phyloP scores from a whole-genome alignment of 495 filamentous ascomycete genomes.

The Bacidia rubella region DNA sequence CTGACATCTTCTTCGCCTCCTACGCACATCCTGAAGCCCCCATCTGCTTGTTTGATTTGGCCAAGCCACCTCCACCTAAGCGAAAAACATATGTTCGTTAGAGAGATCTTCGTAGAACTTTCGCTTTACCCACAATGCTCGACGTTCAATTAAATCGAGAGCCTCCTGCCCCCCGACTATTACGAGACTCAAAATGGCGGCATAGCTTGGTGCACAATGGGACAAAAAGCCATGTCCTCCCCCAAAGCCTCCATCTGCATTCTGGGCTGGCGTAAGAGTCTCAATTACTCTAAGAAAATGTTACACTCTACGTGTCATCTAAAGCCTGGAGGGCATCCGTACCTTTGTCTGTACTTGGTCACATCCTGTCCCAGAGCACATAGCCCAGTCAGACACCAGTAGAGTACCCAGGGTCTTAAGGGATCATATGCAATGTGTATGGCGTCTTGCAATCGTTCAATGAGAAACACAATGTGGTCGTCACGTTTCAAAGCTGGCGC shows the following conservation, averaged over 20 bases:
- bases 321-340: constrained; percentile 17
- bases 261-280: constrained; percentile 69
- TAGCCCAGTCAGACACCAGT: constrained; percentile 73
- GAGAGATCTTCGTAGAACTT: not conserved
- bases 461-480: constrained; percentile 64
- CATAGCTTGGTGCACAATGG: constrained; percentile 81
- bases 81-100: constrained; percentile 10
- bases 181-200: constrained; percentile 60
- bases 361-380: constrained; percentile 64
- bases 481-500: constrained; percentile 54
- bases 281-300: constrained; percentile 39
- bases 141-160: constrained; percentile 63
- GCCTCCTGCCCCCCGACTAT: constrained; percentile 62
- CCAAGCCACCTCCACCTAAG: constrained; percentile 72
- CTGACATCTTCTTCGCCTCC: constrained; percentile 89
- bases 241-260: constrained; percentile 74
- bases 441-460: constrained; percentile 41
- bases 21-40: constrained; percentile 66
- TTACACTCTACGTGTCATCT: constrained; percentile 2
- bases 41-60: constrained; percentile 65
- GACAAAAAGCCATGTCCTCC: constrained; percentile 84
- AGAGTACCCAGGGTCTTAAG: constrained; percentile 80
- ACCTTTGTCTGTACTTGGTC: constrained; percentile 50
- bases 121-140: constrained; percentile 47
- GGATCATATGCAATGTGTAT: constrained; percentile 61